Evolutionary conservation across 2,329 filamentous ascomycete species (phyloP), one percentile per base, ranked within the genome.

Genomic region (Ploettnerulaceae sp.): DNA sequence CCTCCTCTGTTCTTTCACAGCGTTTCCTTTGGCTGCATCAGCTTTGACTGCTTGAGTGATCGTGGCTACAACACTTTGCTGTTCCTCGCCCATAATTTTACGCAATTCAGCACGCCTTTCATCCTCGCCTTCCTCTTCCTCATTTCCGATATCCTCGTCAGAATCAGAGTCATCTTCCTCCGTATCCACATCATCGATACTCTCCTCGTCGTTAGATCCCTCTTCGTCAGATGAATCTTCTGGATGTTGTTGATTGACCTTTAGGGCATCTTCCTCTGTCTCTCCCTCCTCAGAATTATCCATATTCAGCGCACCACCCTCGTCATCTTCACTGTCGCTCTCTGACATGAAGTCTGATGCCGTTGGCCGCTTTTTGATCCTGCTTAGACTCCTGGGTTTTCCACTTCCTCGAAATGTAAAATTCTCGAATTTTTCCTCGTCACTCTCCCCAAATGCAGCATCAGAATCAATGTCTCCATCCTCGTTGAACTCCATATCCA

Each of bases 1-100:
- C 52, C 83, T 84, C 41, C 89, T 81, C 68, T 98, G 93, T 47
- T 82, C 74, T 59, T 89, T 91, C 28, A 98, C 87, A 0, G 91
- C 91, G 45, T 77, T 70, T 9, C 93, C 93, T 67, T 97, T 97
- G 32, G 83, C 79, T 4, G 85, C 81, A 63, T 97, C 93, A 43
- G 80, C 80, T 61, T 84, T 82, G 42, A 81, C 81, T 1, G 84
- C 82, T 60, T 83, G 57, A 7, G 72, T 69, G 33, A 77, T 65
- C 7, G 79, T 81, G 14, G 79, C 75, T 5, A 82, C 73, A 28
- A 88, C 75, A 3, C 71, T 75, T 60, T 82, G 83, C 53, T 86
- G 80, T 47, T 84, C 80, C 26, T 82, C 72, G 28, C 71, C 75
- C 73, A 89, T 82, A 53, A 89, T 73, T 57, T 79, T 79, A 48